Evolutionary conservation across 2,329 filamentous ascomycete genomes (phyloP).

Genomic region (Metarhizium guizhouense): DNA sequence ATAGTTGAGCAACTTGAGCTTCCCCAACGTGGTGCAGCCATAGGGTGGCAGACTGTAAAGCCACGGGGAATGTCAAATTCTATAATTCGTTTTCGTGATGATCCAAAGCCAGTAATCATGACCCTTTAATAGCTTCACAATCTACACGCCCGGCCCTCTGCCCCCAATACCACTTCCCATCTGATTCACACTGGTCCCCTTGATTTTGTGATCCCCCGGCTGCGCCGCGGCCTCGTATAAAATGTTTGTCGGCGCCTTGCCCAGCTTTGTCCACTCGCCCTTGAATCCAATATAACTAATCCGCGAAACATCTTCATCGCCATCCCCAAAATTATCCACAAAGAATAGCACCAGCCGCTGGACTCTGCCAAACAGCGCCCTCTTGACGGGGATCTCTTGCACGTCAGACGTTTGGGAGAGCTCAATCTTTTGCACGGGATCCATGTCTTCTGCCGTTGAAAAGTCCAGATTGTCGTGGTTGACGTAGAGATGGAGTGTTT

Average conservation of each 20-base stretch:
- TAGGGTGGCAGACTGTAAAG: no score
- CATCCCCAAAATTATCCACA: constrained; percentile 78
- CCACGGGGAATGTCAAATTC: no score
- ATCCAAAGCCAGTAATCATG: no score
- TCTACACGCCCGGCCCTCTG: constrained; percentile 24
- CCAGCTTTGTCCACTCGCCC: constrained; percentile 86
- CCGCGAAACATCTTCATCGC: constrained; percentile 70
- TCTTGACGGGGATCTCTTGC: constrained; percentile 79
- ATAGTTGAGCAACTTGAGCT: no score
- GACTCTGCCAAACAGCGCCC: constrained; percentile 84
- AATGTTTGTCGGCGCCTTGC: constrained; percentile 63
- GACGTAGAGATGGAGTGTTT: constrained; percentile 76
- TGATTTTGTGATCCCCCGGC: constrained; percentile 72
- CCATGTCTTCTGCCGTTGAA: constrained; percentile 56
- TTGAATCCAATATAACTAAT: constrained; percentile 85
- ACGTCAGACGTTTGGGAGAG: constrained; percentile 71
- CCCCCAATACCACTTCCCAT: constrained; percentile 47
- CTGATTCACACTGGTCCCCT: constrained; percentile 45
- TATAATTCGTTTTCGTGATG: no score
- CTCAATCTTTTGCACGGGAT: constrained; percentile 66
- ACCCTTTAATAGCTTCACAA: background rate
- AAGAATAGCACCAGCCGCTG: constrained; percentile 79
- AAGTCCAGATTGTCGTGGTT: constrained; percentile 90
- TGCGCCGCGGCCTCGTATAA: constrained; percentile 92
- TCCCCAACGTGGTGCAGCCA: no score